Conservation (phyloP, 1,284 basidiomycete genomes). For the Cryptococcus wingfieldii region DNA sequence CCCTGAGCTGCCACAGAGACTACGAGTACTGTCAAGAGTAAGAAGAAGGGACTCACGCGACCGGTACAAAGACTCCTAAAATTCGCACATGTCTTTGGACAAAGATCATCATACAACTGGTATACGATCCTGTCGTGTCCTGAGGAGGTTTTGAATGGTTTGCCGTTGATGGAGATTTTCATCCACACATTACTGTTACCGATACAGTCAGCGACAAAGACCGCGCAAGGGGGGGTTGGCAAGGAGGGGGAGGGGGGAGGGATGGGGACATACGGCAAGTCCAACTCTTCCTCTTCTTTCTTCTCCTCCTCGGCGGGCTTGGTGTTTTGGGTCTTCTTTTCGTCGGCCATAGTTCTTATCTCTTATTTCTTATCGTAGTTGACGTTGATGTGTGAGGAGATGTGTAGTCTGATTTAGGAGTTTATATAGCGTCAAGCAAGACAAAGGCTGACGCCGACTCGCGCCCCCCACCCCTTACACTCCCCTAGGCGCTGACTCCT, state of each 20-base stretch:
- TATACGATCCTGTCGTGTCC: conserved; percentile 46
- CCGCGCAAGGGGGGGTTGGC: neutral
- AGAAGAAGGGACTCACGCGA: conserved; percentile 39
- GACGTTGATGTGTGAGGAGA: no score
- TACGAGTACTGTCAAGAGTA: no score
- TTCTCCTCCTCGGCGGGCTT: neutral
- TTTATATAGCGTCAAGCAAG: neutral
- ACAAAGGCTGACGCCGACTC: neutral
- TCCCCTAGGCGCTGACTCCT: no score
- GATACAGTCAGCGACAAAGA: neutral
- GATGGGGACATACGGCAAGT: neutral
- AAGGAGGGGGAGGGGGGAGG: neutral
- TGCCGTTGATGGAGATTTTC: conserved; percentile 11
- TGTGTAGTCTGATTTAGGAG: no score
- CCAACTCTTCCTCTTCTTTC: neutral
- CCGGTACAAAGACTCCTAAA: conserved; percentile 59
- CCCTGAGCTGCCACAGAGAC: no score
- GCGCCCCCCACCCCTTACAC: no score
- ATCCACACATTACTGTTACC: neutral
- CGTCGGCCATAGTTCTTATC: neutral
- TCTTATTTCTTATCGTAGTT: neutral
- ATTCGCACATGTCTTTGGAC: conserved; percentile 50
- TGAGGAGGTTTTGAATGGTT: neutral
- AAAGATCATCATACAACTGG: conserved; percentile 49
- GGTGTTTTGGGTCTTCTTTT: neutral